Conservation (phyloP, 2,329 filamentous ascomycete species). For the Neoascochyta sp. region DNA sequence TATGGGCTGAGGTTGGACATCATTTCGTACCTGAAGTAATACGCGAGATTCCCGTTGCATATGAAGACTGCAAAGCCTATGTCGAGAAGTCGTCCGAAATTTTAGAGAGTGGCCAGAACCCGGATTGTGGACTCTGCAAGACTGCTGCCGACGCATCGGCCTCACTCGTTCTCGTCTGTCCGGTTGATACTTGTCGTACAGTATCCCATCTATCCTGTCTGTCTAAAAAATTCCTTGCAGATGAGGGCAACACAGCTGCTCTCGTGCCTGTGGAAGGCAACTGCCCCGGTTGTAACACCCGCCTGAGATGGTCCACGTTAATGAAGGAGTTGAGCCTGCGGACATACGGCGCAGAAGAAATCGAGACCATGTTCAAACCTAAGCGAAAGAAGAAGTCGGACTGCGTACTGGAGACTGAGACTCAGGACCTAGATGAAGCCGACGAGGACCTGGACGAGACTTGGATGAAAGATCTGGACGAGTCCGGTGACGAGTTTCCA, state of each 20-base stretch:
- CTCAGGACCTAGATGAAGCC: conserved; percentile 15
- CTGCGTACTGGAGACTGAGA: conserved; percentile 14
- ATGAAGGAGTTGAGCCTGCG: conserved; percentile 79
- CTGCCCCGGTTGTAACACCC: conserved; percentile 66
- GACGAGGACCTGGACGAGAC: conserved; percentile 36
- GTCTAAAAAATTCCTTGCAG: conserved; percentile 49
- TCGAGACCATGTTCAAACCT: conserved; percentile 64
- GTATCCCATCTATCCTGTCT: conserved; percentile 57
- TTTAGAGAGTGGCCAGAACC: conserved; percentile 9
- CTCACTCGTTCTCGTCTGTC: conserved; percentile 52
- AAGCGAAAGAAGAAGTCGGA: conserved; percentile 39
- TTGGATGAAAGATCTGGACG: conserved; percentile 32
- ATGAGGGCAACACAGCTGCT: conserved; percentile 30
- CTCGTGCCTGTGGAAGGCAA: conserved; percentile 65
- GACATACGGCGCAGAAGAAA: conserved; percentile 64
- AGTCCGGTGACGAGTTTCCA: conserved; percentile 19
- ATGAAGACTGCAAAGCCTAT: conserved; percentile 48
- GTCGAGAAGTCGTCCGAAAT: conserved; percentile 49
- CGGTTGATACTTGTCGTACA: conserved; percentile 46
- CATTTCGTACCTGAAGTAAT: conserved; percentile 31
- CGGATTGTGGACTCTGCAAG: conserved; percentile 51
- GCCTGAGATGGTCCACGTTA: conserved; percentile 69
- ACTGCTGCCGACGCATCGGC: conserved; percentile 34
- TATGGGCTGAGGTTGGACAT: conserved; percentile 16
- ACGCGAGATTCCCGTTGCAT: conserved; percentile 51